phyloP scores from a whole-genome alignment of 192 early-diverging fungal genomes.

The Entophlyctis helioformis region DNA sequence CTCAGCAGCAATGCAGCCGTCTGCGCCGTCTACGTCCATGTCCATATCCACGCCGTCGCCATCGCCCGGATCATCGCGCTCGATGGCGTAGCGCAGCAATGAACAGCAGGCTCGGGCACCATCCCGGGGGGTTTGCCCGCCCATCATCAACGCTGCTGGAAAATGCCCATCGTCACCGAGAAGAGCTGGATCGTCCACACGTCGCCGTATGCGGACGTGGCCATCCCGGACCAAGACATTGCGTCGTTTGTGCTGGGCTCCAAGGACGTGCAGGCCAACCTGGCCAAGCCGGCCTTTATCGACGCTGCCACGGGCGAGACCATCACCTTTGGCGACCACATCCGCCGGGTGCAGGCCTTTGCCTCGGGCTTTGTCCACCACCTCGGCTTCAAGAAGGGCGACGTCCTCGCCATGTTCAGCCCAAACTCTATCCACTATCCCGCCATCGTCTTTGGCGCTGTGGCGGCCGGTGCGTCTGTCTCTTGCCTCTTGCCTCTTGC shows the following conservation, averaged over 20 bases:
- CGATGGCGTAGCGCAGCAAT: too few species aligned
- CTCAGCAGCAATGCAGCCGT: too few species aligned
- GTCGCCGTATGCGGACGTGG: constrained; percentile 16
- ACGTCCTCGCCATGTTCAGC: constrained; percentile 56
- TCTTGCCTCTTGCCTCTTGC: constrained; percentile 46
- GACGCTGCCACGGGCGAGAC: constrained; percentile 31
- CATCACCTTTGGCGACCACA: constrained; percentile 35
- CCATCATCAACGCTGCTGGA: too few species aligned
- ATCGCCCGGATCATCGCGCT: too few species aligned
- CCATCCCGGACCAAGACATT: constrained; percentile 22
- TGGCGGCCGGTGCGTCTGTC: constrained; percentile 37
- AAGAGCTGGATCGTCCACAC: constrained; percentile 16
- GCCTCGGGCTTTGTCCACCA: constrained; percentile 36
- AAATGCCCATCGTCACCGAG: neutral
- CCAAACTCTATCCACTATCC: constrained; percentile 61
- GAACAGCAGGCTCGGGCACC: too few species aligned
- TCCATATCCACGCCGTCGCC: too few species aligned
- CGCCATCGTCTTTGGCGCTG: constrained; percentile 44
- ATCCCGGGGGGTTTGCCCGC: too few species aligned
- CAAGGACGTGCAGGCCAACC: neutral
- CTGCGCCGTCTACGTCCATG: too few species aligned
- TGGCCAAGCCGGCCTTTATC: constrained; percentile 29
- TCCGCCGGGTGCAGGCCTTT: constrained; percentile 26
- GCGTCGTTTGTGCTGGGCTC: constrained; percentile 13
- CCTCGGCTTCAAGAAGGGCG: constrained; percentile 50